Base-by-base conservation (phyloP, 176 grass and related monocot genomes). In the Hyparrhenia diplandra region DNA sequence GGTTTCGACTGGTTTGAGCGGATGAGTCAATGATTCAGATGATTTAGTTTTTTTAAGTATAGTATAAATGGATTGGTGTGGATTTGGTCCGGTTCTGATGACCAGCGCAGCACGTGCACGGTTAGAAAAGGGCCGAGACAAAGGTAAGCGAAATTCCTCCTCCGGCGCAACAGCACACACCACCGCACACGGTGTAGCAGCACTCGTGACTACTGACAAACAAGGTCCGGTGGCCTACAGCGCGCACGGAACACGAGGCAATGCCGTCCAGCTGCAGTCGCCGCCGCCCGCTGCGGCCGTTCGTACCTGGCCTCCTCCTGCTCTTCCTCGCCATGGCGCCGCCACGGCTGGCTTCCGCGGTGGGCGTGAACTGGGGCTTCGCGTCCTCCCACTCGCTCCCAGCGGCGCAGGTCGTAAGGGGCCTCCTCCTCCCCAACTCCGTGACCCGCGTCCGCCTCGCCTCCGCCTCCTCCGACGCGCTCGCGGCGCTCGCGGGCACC, bases 321-420 rank as follows among this genome's bases (percentile, higher is more conserved):
- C 63, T 90, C 4, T 27, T 89, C 63, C 64, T 89, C 57, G 59
- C 75, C 29, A 14, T 64, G 29, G 68, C 80, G 58, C 55, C 64
- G 37, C 40, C 64, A 6, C 67, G 82, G 36, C 28, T 17, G 74
- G 73, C 76, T 54, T 46, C 67, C n/a, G 84, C 88, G 18, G 74
- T 95, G 70, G 92, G 95, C 24, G 86, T 98, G 61, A 95, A 89
- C 92, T 95, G 95, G 95, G 92, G 92, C 61, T 64, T 82, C 75
- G 89, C 84, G 70, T 84, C 90, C 20, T 95, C 95, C 29, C 82
- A 83, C 67, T 76, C 78, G n/a, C 92, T 98, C 69, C 88, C 84
- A 35, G 88, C 90, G 59, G 58, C 81, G 57, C 85, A 81, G 86
- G 90, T 98, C 21, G 88, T 93, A 46, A 73, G 37, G 20, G 86